phyloP scores from a whole-genome alignment of 495 filamentous ascomycete genomes.

The Neurospora sublineolata region DNA sequence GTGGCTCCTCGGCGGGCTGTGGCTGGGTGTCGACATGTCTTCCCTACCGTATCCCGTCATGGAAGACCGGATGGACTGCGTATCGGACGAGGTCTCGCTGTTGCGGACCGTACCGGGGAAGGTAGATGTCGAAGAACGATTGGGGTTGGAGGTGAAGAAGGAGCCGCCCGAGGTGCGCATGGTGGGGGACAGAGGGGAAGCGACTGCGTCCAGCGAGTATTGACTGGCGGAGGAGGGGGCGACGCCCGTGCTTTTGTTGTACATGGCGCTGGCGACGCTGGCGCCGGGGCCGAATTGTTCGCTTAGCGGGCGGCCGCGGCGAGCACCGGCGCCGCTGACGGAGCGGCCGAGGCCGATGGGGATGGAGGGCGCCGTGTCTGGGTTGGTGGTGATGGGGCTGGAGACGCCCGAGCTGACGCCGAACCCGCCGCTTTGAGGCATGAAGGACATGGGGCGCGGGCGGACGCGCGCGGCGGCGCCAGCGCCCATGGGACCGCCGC shows the following conservation, averaged over 20 bases:
- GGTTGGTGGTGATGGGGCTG: constrained; percentile 41
- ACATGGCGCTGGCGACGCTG: constrained; percentile 63
- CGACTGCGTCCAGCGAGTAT: constrained; percentile 24
- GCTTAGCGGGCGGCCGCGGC: constrained; percentile 48
- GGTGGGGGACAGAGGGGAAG: constrained; percentile 44
- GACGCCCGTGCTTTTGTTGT: constrained; percentile 47
- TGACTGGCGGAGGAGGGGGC: constrained; percentile 44
- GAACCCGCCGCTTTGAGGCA: constrained; percentile 36
- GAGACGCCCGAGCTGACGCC: constrained; percentile 31
- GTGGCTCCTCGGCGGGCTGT: constrained; percentile 37
- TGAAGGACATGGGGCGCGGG: constrained; percentile 42
- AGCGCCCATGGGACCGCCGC: constrained; percentile 20
- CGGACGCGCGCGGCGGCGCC: constrained; percentile 42
- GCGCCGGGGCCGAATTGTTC: constrained; percentile 59
- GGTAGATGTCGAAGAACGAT: constrained; percentile 25
- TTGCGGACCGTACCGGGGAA: constrained; percentile 47
- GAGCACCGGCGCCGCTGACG: constrained; percentile 36
- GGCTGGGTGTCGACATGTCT: constrained; percentile 42
- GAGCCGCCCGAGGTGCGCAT: constrained; percentile 30
- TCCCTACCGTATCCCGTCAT: constrained; percentile 31
- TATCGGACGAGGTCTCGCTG: constrained; percentile 50
- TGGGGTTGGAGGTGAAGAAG: constrained; percentile 33
- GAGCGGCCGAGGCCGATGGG: constrained; percentile 56
- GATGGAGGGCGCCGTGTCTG: constrained; percentile 73
- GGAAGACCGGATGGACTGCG: constrained; percentile 14